Percentiles rank a stretch among this genome's conserved stretches.
These are phyloP conservation scores for Neltuma alba DNA, from an alignment of 306 rosid species.

Conservation along the genomic window DNA sequence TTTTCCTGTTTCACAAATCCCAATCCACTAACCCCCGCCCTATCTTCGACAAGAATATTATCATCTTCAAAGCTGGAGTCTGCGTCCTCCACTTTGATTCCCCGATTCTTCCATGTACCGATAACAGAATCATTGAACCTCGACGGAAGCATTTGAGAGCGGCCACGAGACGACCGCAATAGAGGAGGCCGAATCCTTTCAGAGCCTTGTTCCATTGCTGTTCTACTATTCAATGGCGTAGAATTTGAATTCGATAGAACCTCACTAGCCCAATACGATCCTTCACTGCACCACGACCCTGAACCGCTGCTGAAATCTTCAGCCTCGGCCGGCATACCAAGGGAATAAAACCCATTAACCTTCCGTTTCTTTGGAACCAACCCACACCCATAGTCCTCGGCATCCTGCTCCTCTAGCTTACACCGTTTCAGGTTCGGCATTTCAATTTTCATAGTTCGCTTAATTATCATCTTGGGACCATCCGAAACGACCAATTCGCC, in stretches of 20 bases:
- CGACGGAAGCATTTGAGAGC: slow-evolving; percentile 68
- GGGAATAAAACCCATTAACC: slow-evolving; percentile 45
- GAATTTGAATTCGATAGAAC: slow-evolving; percentile 59
- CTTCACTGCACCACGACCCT: slow-evolving; percentile 62
- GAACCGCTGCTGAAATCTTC: slow-evolving; percentile 69
- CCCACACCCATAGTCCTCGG: slow-evolving; percentile 44
- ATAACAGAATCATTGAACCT: slow-evolving; percentile 71
- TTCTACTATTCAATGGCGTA: slow-evolving; percentile 32
- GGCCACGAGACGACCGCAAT: slow-evolving; percentile 74
- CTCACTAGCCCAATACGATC: slow-evolving; percentile 56
- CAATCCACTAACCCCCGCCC: slow-evolving; percentile 34
- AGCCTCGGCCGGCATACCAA: slow-evolving; percentile 47
- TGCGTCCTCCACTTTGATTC: slow-evolving; percentile 38
- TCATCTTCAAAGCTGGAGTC: slow-evolving; percentile 53
- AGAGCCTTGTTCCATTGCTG: slow-evolving; percentile 26
- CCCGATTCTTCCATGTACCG: slow-evolving; percentile 50
- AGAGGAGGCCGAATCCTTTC: slow-evolving; percentile 46
- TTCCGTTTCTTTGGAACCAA: slow-evolving; percentile 62
- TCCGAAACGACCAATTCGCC: slow-evolving; percentile 14
- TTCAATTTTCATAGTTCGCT: slow-evolving; percentile 70
- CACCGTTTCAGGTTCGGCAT: slow-evolving; percentile 89
- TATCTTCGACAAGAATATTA: slow-evolving; percentile 39
- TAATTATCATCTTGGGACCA: slow-evolving; percentile 64
- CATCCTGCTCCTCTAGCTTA: slow-evolving; percentile 60
- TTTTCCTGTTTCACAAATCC: slow-evolving; percentile 35